A percentile compares a stretch with the other conserved stretches of the same genome.
phyloP scores from a whole-genome alignment of 2,329 filamentous ascomycete genomes.

The Cytospora paraplurivora region DNA sequence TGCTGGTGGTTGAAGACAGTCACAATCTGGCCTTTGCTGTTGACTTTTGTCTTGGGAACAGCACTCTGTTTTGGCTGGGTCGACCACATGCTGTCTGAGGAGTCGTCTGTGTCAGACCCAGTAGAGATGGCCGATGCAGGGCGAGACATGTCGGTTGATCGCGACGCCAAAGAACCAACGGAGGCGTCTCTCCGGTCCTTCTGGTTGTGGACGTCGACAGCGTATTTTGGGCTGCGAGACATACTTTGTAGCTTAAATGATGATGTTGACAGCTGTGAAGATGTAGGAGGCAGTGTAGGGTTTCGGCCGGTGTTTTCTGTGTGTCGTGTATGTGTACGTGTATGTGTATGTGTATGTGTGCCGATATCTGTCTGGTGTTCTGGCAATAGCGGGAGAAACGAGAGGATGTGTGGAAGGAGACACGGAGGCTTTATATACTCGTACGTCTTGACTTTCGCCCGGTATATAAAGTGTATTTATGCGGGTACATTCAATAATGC shows the following conservation, averaged over 20 bases:
- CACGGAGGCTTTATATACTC: constrained; percentile 16
- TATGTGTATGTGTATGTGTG: no score
- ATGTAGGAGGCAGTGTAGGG: background rate
- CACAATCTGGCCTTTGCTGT: constrained; percentile 22
- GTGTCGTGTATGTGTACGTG: background rate
- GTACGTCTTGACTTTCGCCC: background rate
- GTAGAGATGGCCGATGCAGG: constrained; percentile 12
- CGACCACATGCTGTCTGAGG: background rate
- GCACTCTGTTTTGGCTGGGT: constrained; percentile 10
- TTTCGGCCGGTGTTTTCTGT: background rate
- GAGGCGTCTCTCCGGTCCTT: constrained; percentile 11
- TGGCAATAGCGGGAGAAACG: background rate
- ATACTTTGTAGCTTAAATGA: constrained; percentile 9
- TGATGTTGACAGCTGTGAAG: background rate
- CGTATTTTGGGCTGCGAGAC: constrained; percentile 19
- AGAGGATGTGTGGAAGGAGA: constrained; percentile 1
- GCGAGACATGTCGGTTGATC: constrained; percentile 13
- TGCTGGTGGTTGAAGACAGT: constrained; percentile 23
- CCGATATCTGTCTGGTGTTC: background rate
- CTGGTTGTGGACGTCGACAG: constrained; percentile 18
- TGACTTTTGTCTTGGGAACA: constrained; percentile 19
- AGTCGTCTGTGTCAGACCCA: constrained; percentile 14
- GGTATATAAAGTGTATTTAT: constrained; percentile 10
- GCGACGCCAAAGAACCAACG: constrained; percentile 17
- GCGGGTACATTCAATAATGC: background rate